Conservation (phyloP, 768 basidiomycete genomes). For the Russula foetens region DNA sequence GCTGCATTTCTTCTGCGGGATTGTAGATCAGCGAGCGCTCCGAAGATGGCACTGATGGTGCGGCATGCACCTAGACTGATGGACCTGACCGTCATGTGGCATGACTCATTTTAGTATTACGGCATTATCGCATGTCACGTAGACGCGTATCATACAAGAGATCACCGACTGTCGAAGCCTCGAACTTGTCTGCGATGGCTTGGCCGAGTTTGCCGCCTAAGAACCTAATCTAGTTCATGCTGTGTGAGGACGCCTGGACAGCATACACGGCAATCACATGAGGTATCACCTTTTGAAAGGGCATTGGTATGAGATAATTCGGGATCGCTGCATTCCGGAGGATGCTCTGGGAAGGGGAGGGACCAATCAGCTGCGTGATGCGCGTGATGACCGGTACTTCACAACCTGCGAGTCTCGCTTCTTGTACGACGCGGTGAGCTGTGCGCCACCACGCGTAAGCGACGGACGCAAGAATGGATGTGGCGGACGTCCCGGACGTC, state of each 20-base stretch:
- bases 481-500: too few species aligned
- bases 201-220: constrained; percentile 92
- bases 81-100: constrained; percentile 30
- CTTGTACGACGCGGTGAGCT: constrained; percentile 87
- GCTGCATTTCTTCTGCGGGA: constrained; percentile 33
- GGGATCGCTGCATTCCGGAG: constrained; percentile 79
- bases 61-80: constrained; percentile 44
- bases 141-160: constrained; percentile 65
- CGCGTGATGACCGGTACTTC: background rate
- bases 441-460: background rate
- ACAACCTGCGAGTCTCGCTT: constrained; percentile 82
- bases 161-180: constrained; percentile 84
- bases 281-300: constrained; percentile 44
- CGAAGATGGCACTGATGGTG: constrained; percentile 1
- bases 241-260: background rate
- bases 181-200: constrained; percentile 80
- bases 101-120: background rate
- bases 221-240: constrained; percentile 65
- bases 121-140: background rate
- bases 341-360: constrained; percentile 50
- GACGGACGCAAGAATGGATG: background rate
- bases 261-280: background rate
- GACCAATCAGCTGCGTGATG: background rate
- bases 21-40: background rate
- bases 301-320: constrained; percentile 71